Conservation (phyloP, 1,284 basidiomycete species). For the Trichosporon sp. region DNA sequence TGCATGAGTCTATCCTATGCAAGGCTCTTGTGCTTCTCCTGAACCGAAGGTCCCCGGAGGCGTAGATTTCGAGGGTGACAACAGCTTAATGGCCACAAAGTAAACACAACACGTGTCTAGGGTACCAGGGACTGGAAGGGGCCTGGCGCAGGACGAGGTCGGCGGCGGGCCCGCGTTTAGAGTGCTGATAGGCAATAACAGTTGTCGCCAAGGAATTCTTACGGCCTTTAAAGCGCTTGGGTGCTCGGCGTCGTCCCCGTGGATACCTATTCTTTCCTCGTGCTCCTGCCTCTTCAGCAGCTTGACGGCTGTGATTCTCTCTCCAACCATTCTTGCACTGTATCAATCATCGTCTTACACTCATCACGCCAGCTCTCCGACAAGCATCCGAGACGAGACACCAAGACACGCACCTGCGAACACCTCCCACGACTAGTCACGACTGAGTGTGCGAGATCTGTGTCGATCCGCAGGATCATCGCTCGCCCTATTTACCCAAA, state of each 20-base stretch:
- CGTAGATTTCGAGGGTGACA: neutral
- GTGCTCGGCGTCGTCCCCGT: neutral
- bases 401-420: neutral
- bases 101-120: neutral
- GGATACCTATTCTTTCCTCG: neutral
- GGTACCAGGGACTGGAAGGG: constrained; percentile 2
- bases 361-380: neutral
- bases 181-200: constrained; percentile 10
- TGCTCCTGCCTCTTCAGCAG: neutral
- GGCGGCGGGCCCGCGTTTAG: neutral
- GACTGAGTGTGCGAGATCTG: neutral
- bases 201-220: constrained; percentile 8
- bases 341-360: neutral
- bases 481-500: neutral
- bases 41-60: neutral
- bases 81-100: constrained; percentile 1
- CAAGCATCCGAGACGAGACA: neutral
- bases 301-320: neutral
- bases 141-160: neutral
- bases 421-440: neutral
- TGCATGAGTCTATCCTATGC: neutral
- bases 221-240: neutral
- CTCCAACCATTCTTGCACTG: neutral
- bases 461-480: neutral
- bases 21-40: neutral